Evolutionary conservation across 164 flowering plant genomes (phyloP), one percentile per base, ranked within the genome.

Genomic region (Cinnamomum chago): DNA sequence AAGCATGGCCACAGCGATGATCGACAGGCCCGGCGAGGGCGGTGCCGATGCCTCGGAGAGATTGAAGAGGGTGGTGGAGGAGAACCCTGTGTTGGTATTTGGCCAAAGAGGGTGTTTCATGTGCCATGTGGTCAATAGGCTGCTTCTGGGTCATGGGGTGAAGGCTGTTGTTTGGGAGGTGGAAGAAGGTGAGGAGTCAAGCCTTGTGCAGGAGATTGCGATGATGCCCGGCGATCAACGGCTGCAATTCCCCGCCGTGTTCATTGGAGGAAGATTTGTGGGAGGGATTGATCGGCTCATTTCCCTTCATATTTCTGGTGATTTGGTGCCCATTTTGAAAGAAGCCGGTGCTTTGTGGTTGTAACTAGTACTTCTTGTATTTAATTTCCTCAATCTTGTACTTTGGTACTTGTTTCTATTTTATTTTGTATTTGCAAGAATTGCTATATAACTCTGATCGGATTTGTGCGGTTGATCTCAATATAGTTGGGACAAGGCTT

Each of bases 121-220:
- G 98, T 82, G 86, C 75, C 92, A 90, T 52, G 98, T 90, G 25
- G 88, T 90, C 64, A 88, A 84, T 72, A 81, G 85, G 3, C 75
- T 94, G 78, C 82, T 94, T 3, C 79, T 85, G 7, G 84, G 87
- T 0, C 82, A 85, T 0, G 95, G 98, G 0, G 94, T 85, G 15
- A 90, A 94, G 72, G 97, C 98, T 4, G 77, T 84, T 3, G 87
- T 92, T 0, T 81, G 77, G 65, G 98, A 94, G 71, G 78, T 94
- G 3, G 90, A 87, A 12, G 95, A 88, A 50, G 83, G 73, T 1
- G 90, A 85, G 1, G 92, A 88, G 73, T 72, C 9, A 2, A 68
- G 64, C 14, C 82, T 85, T 5, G 65, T 76, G 0, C 68, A 69
- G 7, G 86, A 82, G 65, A 27, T 86, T 67, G 69, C 47, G 51